Evolutionary conservation across 495 filamentous ascomycete species (phyloP).

Genomic region (Penicillium argentinense): DNA sequence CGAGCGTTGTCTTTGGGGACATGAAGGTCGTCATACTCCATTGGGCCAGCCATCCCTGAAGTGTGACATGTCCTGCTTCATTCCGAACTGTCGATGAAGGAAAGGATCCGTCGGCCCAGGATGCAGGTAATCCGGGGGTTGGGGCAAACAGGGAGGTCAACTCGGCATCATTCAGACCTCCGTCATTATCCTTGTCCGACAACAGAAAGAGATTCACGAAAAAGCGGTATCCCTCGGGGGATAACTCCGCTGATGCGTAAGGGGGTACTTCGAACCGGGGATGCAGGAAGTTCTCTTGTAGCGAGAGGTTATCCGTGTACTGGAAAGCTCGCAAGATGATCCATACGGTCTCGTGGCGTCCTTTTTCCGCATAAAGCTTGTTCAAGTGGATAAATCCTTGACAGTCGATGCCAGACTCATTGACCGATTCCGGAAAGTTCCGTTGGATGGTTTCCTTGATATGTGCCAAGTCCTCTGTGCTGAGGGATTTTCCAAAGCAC

Average conservation of each 20-base stretch:
- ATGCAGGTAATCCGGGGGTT: constrained; percentile 81
- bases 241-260: constrained; percentile 88
- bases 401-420: constrained; percentile 73
- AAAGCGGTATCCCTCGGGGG: constrained; percentile 92
- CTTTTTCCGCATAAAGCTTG: constrained; percentile 94
- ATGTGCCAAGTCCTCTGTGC: constrained; percentile 74
- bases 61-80: constrained; percentile 90
- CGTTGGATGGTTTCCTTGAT: constrained; percentile 85
- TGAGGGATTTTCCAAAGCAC: constrained; percentile 83
- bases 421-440: constrained; percentile 58
- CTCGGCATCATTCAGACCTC: constrained; percentile 83
- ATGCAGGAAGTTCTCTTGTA: constrained; percentile 88
- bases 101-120: constrained; percentile 89
- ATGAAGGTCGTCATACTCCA: constrained; percentile 99
- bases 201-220: constrained; percentile 95
- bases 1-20: constrained; percentile 89
- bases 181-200: constrained; percentile 97
- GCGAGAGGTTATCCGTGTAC: constrained; percentile 88
- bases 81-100: constrained; percentile 93
- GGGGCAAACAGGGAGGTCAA: constrained; percentile 86
- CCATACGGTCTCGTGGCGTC: constrained; percentile 98
- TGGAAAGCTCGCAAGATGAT: constrained; percentile 93
- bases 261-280: constrained; percentile 92
- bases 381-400: constrained; percentile 85
- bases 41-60: constrained; percentile 97